phyloP scores from a whole-genome alignment of 495 filamentous ascomycete species.

The Chaetomium cochliodes region DNA sequence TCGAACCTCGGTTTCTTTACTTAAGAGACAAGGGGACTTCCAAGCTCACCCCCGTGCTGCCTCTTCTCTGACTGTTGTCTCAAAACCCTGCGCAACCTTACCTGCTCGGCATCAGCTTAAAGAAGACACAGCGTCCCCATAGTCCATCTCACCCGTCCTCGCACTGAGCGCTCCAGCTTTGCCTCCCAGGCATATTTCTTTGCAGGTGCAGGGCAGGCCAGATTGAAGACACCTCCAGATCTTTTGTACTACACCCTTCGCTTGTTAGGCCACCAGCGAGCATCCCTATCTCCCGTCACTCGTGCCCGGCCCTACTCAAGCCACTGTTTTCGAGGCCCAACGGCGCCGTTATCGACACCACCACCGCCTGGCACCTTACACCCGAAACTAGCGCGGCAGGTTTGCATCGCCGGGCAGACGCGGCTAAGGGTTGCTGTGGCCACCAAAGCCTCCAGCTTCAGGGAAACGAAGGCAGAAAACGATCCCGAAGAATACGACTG shows the following conservation, averaged over 20 bases:
- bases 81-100: slow-evolving; percentile 38
- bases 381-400: slow-evolving; percentile 26
- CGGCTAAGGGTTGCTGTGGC: slow-evolving; percentile 8
- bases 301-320: slow-evolving; percentile 33
- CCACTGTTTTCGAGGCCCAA: slow-evolving; percentile 29
- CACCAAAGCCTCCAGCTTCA: background rate
- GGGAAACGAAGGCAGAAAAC: background rate
- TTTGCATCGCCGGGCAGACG: slow-evolving; percentile 24
- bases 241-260: slow-evolving; percentile 30
- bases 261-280: slow-evolving; percentile 23
- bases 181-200: slow-evolving; percentile 12
- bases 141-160: slow-evolving; percentile 18
- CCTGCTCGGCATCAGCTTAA: slow-evolving; percentile 24
- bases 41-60: slow-evolving; percentile 33
- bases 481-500: background rate
- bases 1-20: slow-evolving; percentile 25
- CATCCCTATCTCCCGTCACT: slow-evolving; percentile 20
- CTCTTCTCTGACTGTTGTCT: slow-evolving; percentile 37
- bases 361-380: slow-evolving; percentile 30
- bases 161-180: slow-evolving; percentile 12
- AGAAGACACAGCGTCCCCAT: slow-evolving; percentile 33
- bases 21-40: slow-evolving; percentile 33
- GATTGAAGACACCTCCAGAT: slow-evolving; percentile 16
- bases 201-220: slow-evolving; percentile 5
- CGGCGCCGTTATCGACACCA: slow-evolving; percentile 29